Evolutionary conservation across 73 alveolate genomes (phyloP), one percentile per base, ranked within the genome.

Genomic region (Breviolum minutum): DNA sequence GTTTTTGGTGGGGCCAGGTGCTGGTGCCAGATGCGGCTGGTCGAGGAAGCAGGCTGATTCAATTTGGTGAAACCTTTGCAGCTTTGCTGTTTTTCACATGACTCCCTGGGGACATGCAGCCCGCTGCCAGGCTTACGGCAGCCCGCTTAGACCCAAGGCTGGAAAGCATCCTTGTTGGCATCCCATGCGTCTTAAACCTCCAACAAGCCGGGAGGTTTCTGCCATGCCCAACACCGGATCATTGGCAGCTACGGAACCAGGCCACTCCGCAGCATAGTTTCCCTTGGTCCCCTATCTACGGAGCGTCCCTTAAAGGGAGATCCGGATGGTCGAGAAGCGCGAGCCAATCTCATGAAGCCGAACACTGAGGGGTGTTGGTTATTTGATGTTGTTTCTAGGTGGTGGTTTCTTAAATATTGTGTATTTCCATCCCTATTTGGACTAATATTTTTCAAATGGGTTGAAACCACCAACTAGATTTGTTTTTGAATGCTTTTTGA

Each of bases 291-390:
- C n/a, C n/a, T n/a, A n/a, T n/a, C n/a, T n/a, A n/a, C n/a, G n/a
- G n/a, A n/a, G n/a, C n/a, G n/a, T n/a, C n/a, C n/a, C n/a, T n/a
- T n/a, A n/a, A n/a, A n/a, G 13, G 27, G 63, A 30, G 86, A 84
- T 13, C 60, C 66, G 6, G 94, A 86, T 19, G 94, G 91, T 48
- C 76, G 98, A 73, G 98, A 92, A 60, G 86, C 98, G 10, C 80
- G 98, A 24, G 98, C 98, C 66, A 81, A 80, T 11, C 89, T 92
- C 82, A 92, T 92, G 98, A 80, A 76, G 98, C 90, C 40, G 8
- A 76, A 20, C 2, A 32, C 97, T 27, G 12, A 63, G 88, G 20
- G 0, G 54, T 40, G 54, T 40, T 40, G 54, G 54, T 40, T 40
- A 40, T n/a, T n/a, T n/a, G n/a, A n/a, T n/a, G n/a, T n/a, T n/a